Evolutionary conservation across 2,329 filamentous ascomycete genomes (phyloP).

Genomic region (Septoria petroselini): DNA sequence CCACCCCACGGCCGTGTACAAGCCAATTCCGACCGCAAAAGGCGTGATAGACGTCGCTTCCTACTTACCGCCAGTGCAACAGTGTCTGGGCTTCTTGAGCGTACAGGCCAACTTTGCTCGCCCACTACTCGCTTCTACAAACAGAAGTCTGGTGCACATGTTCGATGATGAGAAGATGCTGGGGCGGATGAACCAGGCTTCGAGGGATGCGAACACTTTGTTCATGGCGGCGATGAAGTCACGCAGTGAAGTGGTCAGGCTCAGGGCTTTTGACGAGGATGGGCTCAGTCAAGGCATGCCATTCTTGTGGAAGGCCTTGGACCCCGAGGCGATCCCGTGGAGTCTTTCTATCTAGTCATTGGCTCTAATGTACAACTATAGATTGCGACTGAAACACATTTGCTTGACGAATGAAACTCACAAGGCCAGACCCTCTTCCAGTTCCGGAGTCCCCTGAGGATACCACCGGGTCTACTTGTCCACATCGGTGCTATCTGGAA

Average conservation of each 20-base stretch:
- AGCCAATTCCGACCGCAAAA: slow-evolving; percentile 42
- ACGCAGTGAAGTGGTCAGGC: slow-evolving; percentile 42
- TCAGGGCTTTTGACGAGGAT: slow-evolving; percentile 42
- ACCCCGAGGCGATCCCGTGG: slow-evolving; percentile 31
- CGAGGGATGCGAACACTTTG: slow-evolving; percentile 35
- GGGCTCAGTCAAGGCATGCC: slow-evolving; percentile 51
- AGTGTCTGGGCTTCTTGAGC: slow-evolving; percentile 40
- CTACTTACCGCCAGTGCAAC: slow-evolving; percentile 36
- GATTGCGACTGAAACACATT: too few relatives aligned
- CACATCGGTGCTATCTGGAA: slow-evolving; percentile 9
- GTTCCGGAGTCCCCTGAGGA: too few relatives aligned
- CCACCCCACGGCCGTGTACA: slow-evolving; percentile 44
- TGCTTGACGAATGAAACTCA: too few relatives aligned
- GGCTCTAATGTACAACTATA: too few relatives aligned
- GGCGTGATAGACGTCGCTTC: slow-evolving; percentile 37
- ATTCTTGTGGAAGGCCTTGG: slow-evolving; percentile 43
- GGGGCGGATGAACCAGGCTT: slow-evolving; percentile 35
- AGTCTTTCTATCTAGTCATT: slow-evolving; percentile 24
- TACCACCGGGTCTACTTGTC: slow-evolving; percentile 1
- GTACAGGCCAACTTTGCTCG: slow-evolving; percentile 45
- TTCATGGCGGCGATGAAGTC: slow-evolving; percentile 42
- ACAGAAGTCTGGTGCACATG: slow-evolving; percentile 43
- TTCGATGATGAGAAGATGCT: slow-evolving; percentile 43
- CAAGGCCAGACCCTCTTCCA: too few relatives aligned
- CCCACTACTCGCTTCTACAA: slow-evolving; percentile 39